Evolutionary conservation across 1,284 basidiomycete species (phyloP).

Genomic region (Vanrija sp.): DNA sequence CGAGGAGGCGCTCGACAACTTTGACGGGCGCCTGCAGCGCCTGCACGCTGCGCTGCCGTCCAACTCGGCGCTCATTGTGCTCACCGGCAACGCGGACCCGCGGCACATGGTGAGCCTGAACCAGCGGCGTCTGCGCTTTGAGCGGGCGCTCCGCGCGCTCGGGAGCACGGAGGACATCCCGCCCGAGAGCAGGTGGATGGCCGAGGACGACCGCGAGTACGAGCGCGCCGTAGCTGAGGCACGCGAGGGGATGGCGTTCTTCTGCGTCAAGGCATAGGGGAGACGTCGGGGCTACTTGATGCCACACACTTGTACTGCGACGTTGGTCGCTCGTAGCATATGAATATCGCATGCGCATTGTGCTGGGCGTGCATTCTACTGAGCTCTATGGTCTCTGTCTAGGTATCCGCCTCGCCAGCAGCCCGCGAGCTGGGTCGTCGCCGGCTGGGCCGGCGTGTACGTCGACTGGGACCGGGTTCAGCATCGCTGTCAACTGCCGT

Average conservation of each 20-base stretch:
- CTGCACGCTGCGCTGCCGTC: slow-evolving; percentile 68
- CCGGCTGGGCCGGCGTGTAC: too few relatives aligned
- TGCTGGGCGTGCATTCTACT: too few relatives aligned
- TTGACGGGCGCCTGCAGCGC: slow-evolving; percentile 61
- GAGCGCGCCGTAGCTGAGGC: slow-evolving; percentile 73
- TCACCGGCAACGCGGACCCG: slow-evolving; percentile 83
- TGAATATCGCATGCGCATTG: too few relatives aligned
- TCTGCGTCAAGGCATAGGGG: slow-evolving; percentile 60
- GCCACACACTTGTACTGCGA: too few relatives aligned
- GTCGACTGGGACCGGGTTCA: too few relatives aligned
- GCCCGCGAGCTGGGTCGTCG: too few relatives aligned
- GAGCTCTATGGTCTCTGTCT: too few relatives aligned
- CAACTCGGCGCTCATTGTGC: slow-evolving; percentile 73
- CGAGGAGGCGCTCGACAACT: slow-evolving; percentile 35
- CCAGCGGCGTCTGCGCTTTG: slow-evolving; percentile 66
- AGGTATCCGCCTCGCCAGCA: too few relatives aligned
- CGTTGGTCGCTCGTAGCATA: too few relatives aligned
- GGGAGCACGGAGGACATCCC: slow-evolving; percentile 48
- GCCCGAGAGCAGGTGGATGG: slow-evolving; percentile 62
- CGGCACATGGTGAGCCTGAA: slow-evolving; percentile 68
- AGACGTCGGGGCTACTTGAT: too few relatives aligned
- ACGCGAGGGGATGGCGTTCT: slow-evolving; percentile 74
- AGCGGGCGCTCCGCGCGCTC: slow-evolving; percentile 59
- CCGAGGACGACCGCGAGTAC: slow-evolving; percentile 67
- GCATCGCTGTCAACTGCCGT: too few relatives aligned